Evolutionary conservation across 805 yeast genomes (phyloP).

Genomic region (Pichia californica): DNA sequence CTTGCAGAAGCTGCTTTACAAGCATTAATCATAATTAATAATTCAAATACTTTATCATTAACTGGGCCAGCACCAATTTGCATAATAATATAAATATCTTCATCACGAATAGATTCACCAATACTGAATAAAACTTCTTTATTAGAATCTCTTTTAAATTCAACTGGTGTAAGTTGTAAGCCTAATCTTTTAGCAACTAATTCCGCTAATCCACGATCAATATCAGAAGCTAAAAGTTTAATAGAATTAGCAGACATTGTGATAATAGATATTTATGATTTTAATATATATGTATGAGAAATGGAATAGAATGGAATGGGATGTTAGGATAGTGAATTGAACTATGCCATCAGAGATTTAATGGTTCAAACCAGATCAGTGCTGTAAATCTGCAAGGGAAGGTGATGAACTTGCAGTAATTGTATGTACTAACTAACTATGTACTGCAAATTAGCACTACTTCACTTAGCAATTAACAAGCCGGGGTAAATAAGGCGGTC

Average conservation of each 20-base stretch:
- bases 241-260: constrained; percentile 70
- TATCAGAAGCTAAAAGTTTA: constrained; percentile 61
- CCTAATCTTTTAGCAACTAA: constrained; percentile 58
- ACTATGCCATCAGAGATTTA: no score
- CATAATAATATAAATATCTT: constrained; percentile 71
- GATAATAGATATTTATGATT: not conserved
- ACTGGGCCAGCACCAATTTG: constrained; percentile 77
- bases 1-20: constrained; percentile 80
- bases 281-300: no score
- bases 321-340: no score
- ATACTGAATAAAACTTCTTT: constrained; percentile 72
- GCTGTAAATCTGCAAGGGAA: no score
- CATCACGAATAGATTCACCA: constrained; percentile 80
- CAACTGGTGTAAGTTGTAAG: constrained; percentile 52
- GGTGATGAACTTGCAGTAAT: no score
- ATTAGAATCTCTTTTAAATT: constrained; percentile 58
- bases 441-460: no score
- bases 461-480: no score
- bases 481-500: no score
- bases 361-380: no score
- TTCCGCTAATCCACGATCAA: constrained; percentile 62
- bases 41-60: constrained; percentile 68
- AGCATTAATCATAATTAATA: constrained; percentile 73
- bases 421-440: no score
- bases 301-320: no score